Base-by-base conservation (phyloP, 169 alveolate genomes). In the Plasmodium gallinaceum region DNA sequence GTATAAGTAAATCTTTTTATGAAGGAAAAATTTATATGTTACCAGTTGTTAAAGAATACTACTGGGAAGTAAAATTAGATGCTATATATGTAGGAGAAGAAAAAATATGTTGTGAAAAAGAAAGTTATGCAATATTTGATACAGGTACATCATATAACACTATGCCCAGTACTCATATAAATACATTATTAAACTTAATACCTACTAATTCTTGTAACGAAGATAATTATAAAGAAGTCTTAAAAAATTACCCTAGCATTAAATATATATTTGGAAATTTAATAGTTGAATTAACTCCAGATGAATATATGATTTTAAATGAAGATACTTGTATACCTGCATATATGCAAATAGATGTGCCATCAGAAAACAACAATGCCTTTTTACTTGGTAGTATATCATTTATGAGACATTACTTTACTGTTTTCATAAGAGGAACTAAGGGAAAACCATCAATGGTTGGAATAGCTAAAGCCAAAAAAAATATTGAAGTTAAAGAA, bases 121-220 rank as follows among this genome's bases (percentile, higher is more conserved):
- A 89, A 37, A 93, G 95, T 10, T 96, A 95, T 74, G 94, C 94
- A 6, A 95, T 96, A 16, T 93, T 96, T 43, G 98, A 96, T 64
- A 93, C 98, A 20, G 98, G 98, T 0, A 96, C 98, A 0, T 94
- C 97, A 37, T 95, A 95, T 58, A 95, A 95, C 54, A 96, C 97
- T 7, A 83, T 95, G 71, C 98, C 98, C 18, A 88, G 96, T 48
- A 43, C 61, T 9, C 97, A 95, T 52, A 88, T 90, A 68, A 42
- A 72, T 9, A 52, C 66, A 26, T 94, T 95, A 57, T 45, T 91
- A 20, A 64, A 92, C 0, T 37, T 70, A 52, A 80, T 94, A 43
- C 78, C 88, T 37, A 90, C 92, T 32, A 65, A 18, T n/a, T 16
- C 88, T 8, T 62, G 90, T 54, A 54, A 20, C 7, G 78, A 69